These are phyloP conservation scores for Tuber borchii DNA, from an alignment of 495 filamentous ascomycete genomes.

Conservation along the genomic window DNA sequence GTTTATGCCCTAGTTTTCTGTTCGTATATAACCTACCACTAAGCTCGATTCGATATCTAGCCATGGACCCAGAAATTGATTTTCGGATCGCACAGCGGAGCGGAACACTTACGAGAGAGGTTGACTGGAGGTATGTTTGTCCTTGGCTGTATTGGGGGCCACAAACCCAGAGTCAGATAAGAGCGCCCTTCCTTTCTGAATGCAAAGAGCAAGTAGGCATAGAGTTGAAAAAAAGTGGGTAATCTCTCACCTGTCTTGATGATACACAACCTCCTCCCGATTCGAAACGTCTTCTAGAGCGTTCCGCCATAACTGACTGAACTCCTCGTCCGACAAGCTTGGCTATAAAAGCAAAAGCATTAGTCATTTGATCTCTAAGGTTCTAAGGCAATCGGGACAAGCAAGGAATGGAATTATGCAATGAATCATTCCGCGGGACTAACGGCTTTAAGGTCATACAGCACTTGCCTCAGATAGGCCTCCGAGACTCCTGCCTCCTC, in stretches of 20 bases:
- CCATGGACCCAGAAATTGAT: constrained; percentile 84
- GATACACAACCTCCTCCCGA: constrained; percentile 72
- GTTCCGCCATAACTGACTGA: constrained; percentile 82
- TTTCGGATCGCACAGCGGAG: constrained; percentile 80
- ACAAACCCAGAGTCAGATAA: constrained; percentile 42
- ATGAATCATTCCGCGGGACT: constrained; percentile 41
- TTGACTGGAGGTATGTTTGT: constrained; percentile 53
- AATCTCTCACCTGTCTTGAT: constrained; percentile 66
- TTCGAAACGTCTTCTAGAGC: constrained; percentile 78
- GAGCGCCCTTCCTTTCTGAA: constrained; percentile 23
- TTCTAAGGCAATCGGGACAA: constrained; percentile 28
- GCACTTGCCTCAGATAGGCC: constrained; percentile 42
- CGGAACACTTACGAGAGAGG: constrained; percentile 81
- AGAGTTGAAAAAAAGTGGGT: background rate
- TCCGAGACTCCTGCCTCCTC: constrained; percentile 38
- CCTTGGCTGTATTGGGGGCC: constrained; percentile 31
- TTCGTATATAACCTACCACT: constrained; percentile 24
- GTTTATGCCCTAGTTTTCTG: background rate
- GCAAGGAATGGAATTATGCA: constrained; percentile 32
- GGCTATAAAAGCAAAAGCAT: constrained; percentile 42
- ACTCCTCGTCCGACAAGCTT: constrained; percentile 59
- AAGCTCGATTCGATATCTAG: constrained; percentile 88
- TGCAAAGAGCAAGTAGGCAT: background rate
- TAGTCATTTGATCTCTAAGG: constrained; percentile 43
- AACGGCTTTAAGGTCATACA: constrained; percentile 43